Base-by-base conservation (phyloP, 805 yeast genomes). In the Yarrowia hollandica region DNA sequence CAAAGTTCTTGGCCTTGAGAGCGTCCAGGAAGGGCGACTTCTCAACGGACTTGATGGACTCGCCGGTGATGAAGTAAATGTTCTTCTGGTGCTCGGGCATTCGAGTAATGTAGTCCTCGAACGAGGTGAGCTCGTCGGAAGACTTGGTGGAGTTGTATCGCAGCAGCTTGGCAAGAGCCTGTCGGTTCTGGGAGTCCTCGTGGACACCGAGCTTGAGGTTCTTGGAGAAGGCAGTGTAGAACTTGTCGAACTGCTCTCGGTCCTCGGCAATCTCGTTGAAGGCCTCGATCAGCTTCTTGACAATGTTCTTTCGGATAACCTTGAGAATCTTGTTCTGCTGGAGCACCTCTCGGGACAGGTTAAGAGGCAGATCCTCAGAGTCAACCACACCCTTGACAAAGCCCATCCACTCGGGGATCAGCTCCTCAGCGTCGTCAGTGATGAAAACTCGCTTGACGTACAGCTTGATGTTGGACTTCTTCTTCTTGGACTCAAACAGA, bases 1-100 rank as follows among this genome's bases (percentile, higher is more conserved):
- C 99, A 70, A 94, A 94, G 82, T 89, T 87, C 85, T 94, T 95
- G 68, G 96, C 96, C 84, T 91, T 94, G 78, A 92, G 85, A 68
- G 96, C 97, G 72, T 94, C 98, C 77, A 94, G 85, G 88, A 94
- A 94, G 78, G 99, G 99, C 68, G 98, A 92, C 79, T 90, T 90
- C 83, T 94, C 97, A 71, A 94, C 96, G 69, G 96, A 90, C 85
- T 94, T 92, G 75, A 89, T 76, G 63, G 96, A 83, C 82, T 94
- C 99, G 86, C 99, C 99, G 74, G 99, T 94, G 77, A 94, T 94
- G 85, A 83, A 94, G 86, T 94, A 94, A 73, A 94, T 89, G 83
- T 94, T 94, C 94, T 94, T 91, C 83, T 94, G 99, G 82, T 90
- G 97, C 80, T 90, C 97, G 76, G 94, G 96, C 99, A 94, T 94